These are phyloP conservation scores for Russula sp. DNA, from an alignment of 768 basidiomycete genomes.

Conservation along the genomic window DNA sequence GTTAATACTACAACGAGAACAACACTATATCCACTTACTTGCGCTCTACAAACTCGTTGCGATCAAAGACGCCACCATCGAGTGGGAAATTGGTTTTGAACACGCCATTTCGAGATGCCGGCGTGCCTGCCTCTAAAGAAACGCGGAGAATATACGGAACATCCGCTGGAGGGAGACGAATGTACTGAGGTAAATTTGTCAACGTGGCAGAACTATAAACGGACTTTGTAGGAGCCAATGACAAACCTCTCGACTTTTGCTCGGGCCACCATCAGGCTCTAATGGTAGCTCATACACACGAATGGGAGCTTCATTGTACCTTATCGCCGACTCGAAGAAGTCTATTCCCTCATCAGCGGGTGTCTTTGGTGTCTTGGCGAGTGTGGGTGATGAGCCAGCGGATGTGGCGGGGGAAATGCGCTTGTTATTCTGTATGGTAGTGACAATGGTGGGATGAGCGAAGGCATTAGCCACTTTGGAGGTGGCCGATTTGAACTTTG, in stretches of 20 bases:
- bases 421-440: conserved; percentile 17
- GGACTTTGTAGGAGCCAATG: neutral
- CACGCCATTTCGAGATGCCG: conserved; percentile 83
- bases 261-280: conserved; percentile 88
- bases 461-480: conserved; percentile 8
- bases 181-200: conserved; percentile 57
- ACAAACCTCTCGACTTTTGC: conserved; percentile 77
- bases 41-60: conserved; percentile 70
- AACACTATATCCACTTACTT: conserved; percentile 50
- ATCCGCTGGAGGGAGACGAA: conserved; percentile 90
- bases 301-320: conserved; percentile 59
- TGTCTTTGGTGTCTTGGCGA: conserved; percentile 65
- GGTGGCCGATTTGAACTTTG: conserved; percentile 20
- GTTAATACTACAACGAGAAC: conserved; percentile 6
- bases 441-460: conserved; percentile 20
- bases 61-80: conserved; percentile 81
- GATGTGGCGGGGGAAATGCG: conserved; percentile 13
- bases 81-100: conserved; percentile 97
- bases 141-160: conserved; percentile 89
- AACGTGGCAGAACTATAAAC: conserved; percentile 4
- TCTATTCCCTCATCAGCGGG: conserved; percentile 91
- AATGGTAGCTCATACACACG: conserved; percentile 83
- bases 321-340: conserved; percentile 66
- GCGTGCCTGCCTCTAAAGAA: conserved; percentile 87
- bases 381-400: conserved; percentile 27